Evolutionary conservation across 768 basidiomycete species (phyloP), one percentile per base, ranked within the genome.

Genomic region (Pseudohyphozyma bogoriensis): DNA sequence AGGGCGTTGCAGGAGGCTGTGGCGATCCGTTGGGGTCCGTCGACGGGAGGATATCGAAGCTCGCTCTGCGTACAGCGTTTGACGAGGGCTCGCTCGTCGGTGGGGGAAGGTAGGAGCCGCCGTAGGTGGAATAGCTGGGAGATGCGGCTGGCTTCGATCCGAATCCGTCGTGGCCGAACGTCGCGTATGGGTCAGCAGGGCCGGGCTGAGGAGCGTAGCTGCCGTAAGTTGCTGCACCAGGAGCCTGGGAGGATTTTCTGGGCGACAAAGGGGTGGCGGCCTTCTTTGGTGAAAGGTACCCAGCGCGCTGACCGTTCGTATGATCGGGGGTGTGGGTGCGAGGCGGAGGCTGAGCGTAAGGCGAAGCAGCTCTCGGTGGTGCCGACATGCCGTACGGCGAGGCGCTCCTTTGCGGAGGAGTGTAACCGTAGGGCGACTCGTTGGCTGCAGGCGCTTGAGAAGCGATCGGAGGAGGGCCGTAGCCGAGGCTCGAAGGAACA

Each of bases 11-110:
- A 22, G 33, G 9, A 22, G 26, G 22, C 33, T 51, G 33, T 10
- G 32, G 50, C 33, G 49, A 32, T 59, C 53, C 55, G 58, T 66
- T 57, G 6, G 50, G 44, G 29, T 39, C 28, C n/a, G 49, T n/a
- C n/a, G n/a, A n/a, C n/a, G n/a, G 56, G 45, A 55, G 59, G 49
- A 51, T 28, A 16, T 47, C 32, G 32, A 35, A 51, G 37, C 18
- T n/a, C 49, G 24, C 45, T 20, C 44, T 35, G 33, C 33, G 33
- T n/a, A 22, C 24, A 24, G 22, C 22, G 24, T n/a, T 22, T 28
- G 24, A 26, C 24, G 45, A n/a, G 26, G 24, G 45, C 45, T 18
- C 40, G 40, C 24, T 42, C 11, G 40, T 42, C 40, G 40, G 40
- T 22, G 40, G 20, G 24, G 40, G 40, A n/a, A n/a, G n/a, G n/a